Evolutionary conservation across 768 basidiomycete genomes (phyloP).

Genomic region (Pleurotus pulmonarius): DNA sequence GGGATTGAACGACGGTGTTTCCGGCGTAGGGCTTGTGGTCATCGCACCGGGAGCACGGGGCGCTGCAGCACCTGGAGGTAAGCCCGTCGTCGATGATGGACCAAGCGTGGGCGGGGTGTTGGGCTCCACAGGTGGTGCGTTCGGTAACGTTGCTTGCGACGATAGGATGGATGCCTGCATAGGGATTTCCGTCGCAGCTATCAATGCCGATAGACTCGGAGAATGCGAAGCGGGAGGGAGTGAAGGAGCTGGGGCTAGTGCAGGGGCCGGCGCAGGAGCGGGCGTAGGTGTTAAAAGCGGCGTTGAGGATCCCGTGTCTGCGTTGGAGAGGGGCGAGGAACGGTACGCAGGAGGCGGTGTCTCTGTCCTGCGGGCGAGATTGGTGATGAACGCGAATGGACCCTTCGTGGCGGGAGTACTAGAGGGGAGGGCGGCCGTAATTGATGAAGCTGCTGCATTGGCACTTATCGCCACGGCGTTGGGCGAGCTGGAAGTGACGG

Average conservation of each 20-base stretch:
- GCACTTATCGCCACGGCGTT: too few relatives aligned
- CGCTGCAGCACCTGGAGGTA: background rate
- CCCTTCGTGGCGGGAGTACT: background rate
- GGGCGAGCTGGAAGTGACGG: background rate
- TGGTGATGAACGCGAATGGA: background rate
- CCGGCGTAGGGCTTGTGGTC: background rate
- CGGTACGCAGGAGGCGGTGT: conserved; percentile 1
- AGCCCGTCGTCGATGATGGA: background rate
- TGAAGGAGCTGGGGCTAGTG: too few relatives aligned
- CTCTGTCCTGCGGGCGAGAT: background rate
- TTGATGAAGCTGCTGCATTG: background rate
- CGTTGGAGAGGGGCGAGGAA: conserved; percentile 1
- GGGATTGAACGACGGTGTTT: background rate
- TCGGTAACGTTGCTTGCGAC: background rate
- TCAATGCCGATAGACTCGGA: background rate
- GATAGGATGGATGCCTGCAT: background rate
- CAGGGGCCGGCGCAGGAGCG: too few relatives aligned
- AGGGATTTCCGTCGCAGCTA: background rate
- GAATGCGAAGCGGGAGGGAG: background rate
- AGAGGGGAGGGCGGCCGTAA: background rate
- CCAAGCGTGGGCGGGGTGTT: background rate
- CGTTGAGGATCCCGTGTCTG: background rate
- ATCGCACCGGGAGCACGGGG: background rate
- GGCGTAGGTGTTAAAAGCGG: background rate
- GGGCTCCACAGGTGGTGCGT: background rate